phyloP scores from a whole-genome alignment of 2,329 filamentous ascomycete genomes.

The Trichoderma atroviride region DNA sequence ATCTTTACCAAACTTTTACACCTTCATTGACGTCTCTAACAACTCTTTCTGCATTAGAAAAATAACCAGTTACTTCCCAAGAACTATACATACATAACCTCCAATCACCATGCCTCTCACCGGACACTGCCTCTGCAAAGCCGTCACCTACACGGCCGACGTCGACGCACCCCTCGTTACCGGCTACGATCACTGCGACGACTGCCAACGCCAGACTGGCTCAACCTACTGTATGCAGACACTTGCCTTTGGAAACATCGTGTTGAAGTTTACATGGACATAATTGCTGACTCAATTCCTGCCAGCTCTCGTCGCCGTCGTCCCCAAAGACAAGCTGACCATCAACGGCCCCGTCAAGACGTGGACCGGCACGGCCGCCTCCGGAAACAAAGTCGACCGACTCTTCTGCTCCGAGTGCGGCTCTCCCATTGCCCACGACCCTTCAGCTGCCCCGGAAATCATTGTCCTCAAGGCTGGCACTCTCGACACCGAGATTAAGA shows the following conservation, averaged over 20 bases:
- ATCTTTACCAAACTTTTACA: background rate
- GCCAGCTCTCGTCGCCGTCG: conserved; percentile 66
- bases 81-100: background rate
- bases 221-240: conserved; percentile 64
- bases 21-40: background rate
- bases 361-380: conserved; percentile 61
- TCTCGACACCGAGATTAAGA: conserved; percentile 65
- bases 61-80: background rate
- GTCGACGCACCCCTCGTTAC: conserved; percentile 56
- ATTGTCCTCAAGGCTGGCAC: conserved; percentile 71
- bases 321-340: conserved; percentile 66
- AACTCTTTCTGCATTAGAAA: background rate
- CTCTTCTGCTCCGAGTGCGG: conserved; percentile 72
- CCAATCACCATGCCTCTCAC: conserved; percentile 63
- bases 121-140: conserved; percentile 72
- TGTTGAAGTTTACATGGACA: background rate
- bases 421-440: conserved; percentile 70
- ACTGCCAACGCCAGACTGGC: conserved; percentile 71
- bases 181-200: conserved; percentile 72
- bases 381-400: conserved; percentile 66
- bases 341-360: conserved; percentile 67
- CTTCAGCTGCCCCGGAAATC: conserved; percentile 69
- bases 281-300: background rate
- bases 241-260: background rate
- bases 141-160: conserved; percentile 67